Conservation (phyloP, 2,329 filamentous ascomycete species). For the Fusarium dlaminii region DNA sequence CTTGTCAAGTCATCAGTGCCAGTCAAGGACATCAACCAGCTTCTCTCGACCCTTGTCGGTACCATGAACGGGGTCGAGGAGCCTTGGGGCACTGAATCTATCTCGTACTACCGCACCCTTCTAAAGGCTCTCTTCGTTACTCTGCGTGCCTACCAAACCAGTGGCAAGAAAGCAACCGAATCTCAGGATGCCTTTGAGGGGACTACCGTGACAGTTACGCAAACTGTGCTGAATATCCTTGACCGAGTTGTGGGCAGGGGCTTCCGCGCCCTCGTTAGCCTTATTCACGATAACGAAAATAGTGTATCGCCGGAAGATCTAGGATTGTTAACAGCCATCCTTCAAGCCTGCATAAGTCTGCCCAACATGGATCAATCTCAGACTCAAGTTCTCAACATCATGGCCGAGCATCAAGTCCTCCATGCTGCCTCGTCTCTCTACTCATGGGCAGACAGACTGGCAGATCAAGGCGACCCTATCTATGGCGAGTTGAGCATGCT, state of each 20-base stretch:
- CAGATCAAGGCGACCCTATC: slow-evolving; percentile 81
- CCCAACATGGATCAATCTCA: slow-evolving; percentile 79
- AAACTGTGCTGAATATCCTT: slow-evolving; percentile 80
- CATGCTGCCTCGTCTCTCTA: slow-evolving; percentile 88
- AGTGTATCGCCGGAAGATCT: slow-evolving; percentile 78
- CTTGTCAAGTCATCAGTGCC: slow-evolving; percentile 69
- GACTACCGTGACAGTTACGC: slow-evolving; percentile 58
- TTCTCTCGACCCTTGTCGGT: slow-evolving; percentile 61
- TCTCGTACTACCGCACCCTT: slow-evolving; percentile 82
- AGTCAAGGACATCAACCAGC: slow-evolving; percentile 60
- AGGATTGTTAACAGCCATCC: slow-evolving; percentile 83
- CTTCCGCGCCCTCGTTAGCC: slow-evolving; percentile 81
- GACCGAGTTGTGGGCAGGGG: slow-evolving; percentile 82
- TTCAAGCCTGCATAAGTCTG: slow-evolving; percentile 84
- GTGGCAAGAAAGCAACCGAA: slow-evolving; percentile 45
- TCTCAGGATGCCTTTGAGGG: slow-evolving; percentile 48
- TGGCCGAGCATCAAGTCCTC: slow-evolving; percentile 76
- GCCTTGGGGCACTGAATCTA: slow-evolving; percentile 61
- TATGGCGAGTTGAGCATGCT: slow-evolving; percentile 93
- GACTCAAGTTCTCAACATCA: slow-evolving; percentile 74
- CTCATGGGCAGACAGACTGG: slow-evolving; percentile 90
- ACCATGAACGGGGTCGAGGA: slow-evolving; percentile 64
- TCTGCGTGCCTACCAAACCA: slow-evolving; percentile 70
- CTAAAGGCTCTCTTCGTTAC: slow-evolving; percentile 87
- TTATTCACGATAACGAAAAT: slow-evolving; percentile 80